A percentile compares a stretch with the other conserved stretches of the same genome.
These are phyloP conservation scores for Beauveria pseudobassiana DNA, from an alignment of 2,329 filamentous ascomycete genomes.

Conservation along the genomic window DNA sequence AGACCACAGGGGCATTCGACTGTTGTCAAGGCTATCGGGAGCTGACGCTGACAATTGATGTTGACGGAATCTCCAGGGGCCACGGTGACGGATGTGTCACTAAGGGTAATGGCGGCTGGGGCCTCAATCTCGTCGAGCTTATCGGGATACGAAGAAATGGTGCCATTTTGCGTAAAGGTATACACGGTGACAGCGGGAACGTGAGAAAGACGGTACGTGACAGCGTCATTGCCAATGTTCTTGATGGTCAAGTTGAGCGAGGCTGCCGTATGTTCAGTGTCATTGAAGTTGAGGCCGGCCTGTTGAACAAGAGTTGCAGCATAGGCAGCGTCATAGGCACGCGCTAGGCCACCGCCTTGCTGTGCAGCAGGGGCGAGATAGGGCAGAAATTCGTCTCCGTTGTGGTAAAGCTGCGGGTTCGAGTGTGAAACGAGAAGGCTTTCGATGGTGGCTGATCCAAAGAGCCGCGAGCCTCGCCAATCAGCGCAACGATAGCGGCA, in stretches of 20 bases:
- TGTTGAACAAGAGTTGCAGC: slow-evolving; percentile 1
- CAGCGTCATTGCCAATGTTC: slow-evolving; percentile 38
- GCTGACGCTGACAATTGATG: slow-evolving; percentile 32
- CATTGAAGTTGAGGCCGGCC: slow-evolving; percentile 36
- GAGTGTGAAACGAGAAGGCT: slow-evolving; percentile 36
- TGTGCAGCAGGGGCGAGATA: slow-evolving; percentile 5
- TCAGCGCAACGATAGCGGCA: slow-evolving; percentile 29
- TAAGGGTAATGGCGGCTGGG: not conserved
- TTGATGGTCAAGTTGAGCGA: slow-evolving; percentile 40
- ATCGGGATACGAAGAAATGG: slow-evolving; percentile 24
- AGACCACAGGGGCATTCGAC: slow-evolving; percentile 33
- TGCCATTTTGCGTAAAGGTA: slow-evolving; percentile 25
- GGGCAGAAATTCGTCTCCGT: slow-evolving; percentile 18
- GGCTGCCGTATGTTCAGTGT: slow-evolving; percentile 41
- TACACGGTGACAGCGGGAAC: slow-evolving; percentile 41
- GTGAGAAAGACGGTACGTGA: slow-evolving; percentile 41
- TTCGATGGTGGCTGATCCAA: slow-evolving; percentile 35
- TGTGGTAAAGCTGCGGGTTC: slow-evolving; percentile 32
- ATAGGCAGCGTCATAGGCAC: slow-evolving; percentile 9
- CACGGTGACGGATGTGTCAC: slow-evolving; percentile 19
- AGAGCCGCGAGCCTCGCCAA: slow-evolving; percentile 36
- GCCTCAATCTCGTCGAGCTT: slow-evolving; percentile 20
- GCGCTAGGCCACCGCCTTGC: slow-evolving; percentile 12
- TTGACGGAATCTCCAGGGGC: slow-evolving; percentile 29
- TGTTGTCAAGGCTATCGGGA: slow-evolving; percentile 26